phyloP scores from a whole-genome alignment of 164 flowering plant genomes.

The Dillenia suffruticosa region DNA sequence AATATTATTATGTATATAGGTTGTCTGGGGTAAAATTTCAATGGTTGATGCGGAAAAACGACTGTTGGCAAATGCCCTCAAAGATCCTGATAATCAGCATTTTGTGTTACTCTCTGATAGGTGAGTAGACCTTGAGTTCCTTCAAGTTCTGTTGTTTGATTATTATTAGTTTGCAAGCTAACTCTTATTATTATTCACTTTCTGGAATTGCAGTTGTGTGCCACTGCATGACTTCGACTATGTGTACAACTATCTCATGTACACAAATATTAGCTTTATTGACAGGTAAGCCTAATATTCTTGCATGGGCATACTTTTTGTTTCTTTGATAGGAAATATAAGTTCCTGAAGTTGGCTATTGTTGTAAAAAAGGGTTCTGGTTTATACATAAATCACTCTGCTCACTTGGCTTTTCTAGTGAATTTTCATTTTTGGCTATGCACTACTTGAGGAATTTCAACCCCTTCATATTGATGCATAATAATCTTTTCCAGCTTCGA shows the following conservation, averaged over 20 bases:
- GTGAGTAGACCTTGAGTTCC: conserved; percentile 23
- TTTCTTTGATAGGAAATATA: not conserved
- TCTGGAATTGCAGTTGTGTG: conserved; percentile 72
- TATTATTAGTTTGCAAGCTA: not conserved
- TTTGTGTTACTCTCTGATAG: conserved; percentile 96
- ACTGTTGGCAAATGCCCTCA: conserved; percentile 73
- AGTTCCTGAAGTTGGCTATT: too few species aligned
- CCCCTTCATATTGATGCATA: too few species aligned
- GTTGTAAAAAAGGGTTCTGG: too few species aligned
- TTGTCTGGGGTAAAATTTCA: conserved; percentile 88
- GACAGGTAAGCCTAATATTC: conserved; percentile 58
- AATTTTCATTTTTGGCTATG: too few species aligned
- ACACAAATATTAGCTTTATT: conserved; percentile 82
- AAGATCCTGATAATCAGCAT: conserved; percentile 77
- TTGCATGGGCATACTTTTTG: not conserved
- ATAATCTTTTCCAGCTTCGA: conserved; percentile 51
- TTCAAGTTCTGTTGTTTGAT: not conserved
- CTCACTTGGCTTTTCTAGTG: too few species aligned
- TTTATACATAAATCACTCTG: too few species aligned
- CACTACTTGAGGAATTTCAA: too few species aligned
- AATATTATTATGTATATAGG: conserved; percentile 36
- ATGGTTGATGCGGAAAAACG: conserved; percentile 95
- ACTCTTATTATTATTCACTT: conserved; percentile 5
- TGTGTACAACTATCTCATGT: conserved; percentile 82
- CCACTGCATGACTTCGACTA: conserved; percentile 83